Evolutionary conservation across 768 basidiomycete genomes (phyloP), one percentile per base, ranked within the genome.

Genomic region (Symmetrospora coprosmae): DNA sequence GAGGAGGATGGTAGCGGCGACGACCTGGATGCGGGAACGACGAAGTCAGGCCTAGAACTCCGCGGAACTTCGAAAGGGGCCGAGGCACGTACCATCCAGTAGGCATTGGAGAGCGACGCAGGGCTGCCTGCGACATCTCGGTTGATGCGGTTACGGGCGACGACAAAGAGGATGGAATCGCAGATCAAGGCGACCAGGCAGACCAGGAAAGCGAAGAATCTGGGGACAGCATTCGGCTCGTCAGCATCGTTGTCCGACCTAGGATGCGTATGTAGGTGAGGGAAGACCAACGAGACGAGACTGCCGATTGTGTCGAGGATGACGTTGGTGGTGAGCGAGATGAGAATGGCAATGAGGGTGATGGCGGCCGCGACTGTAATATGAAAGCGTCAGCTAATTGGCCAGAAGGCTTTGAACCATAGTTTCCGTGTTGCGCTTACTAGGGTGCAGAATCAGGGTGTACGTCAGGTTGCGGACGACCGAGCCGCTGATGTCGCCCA

Each of bases 151-250:
- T 21, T 30, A 30, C 55, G 40, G 30, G 55, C 55, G 27, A 33
- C 35, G 25, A 58, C 43, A 43, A 58, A 58, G 30, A 58, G 55
- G 4, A 58, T 43, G 21, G 40, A 28, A 45, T 31, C 55, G 55
- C 40, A 25, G 17, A 58, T 58, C 28, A 58, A 38, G 16, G 55
- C 55, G 4, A 58, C 55, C 21, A 58, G 43, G n/a, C 25, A 41
- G 28, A 58, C 55, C 13, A 58, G 31, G 55, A 58, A 58, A 11
- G 55, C 55, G 37, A 53, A 53, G 51, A 53, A 53, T 38, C 49
- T 30, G 45, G 11, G 23, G 21, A 9, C 9, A 9, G 45, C 23
- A 46, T 13, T 13, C 38, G 19, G 19, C 19, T 13, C 38, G 38
- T 39, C 13, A 39, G 38, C n/a, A n/a, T n/a, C n/a, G n/a, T n/a